phyloP scores from a whole-genome alignment of 2,329 filamentous ascomycete species.

The Chaetomiaceae sp. region DNA sequence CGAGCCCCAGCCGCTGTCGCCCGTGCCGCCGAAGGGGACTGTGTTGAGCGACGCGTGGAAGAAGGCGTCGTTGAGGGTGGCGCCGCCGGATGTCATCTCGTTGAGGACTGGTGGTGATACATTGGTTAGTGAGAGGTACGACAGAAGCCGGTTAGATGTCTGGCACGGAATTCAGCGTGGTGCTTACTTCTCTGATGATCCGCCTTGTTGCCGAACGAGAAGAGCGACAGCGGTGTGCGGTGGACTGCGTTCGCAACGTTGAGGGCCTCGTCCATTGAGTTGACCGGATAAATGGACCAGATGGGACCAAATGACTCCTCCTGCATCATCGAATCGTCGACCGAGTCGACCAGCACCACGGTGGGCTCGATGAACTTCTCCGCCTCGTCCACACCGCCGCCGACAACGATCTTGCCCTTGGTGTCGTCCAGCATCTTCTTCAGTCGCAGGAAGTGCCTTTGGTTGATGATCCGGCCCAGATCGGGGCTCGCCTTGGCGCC shows the following conservation, averaged over 20 bases:
- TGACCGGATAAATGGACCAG: slow-evolving; percentile 72
- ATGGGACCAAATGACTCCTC: slow-evolving; percentile 94
- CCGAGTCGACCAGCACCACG: slow-evolving; percentile 72
- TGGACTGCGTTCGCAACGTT: slow-evolving; percentile 73
- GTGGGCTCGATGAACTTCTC: slow-evolving; percentile 87
- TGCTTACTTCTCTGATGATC: slow-evolving; percentile 70
- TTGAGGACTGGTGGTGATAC: slow-evolving; percentile 44
- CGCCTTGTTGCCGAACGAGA: slow-evolving; percentile 73
- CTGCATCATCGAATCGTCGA: slow-evolving; percentile 68
- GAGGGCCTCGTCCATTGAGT: slow-evolving; percentile 80
- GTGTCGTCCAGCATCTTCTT: slow-evolving; percentile 87
- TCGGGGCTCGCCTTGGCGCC: slow-evolving; percentile 74
- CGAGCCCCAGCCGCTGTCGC: slow-evolving; percentile 66
- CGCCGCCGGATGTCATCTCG: slow-evolving; percentile 61
- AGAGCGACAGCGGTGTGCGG: slow-evolving; percentile 75
- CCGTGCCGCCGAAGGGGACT: slow-evolving; percentile 76
- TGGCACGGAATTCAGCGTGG: too few relatives aligned
- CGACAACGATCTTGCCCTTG: slow-evolving; percentile 77
- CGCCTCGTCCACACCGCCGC: slow-evolving; percentile 73
- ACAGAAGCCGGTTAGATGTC: too few relatives aligned
- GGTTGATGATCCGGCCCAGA: slow-evolving; percentile 74
- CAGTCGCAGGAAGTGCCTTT: slow-evolving; percentile 69
- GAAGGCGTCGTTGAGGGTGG: slow-evolving; percentile 51
- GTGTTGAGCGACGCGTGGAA: slow-evolving; percentile 55
- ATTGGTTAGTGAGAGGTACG: not conserved